Conservation (phyloP, 495 filamentous ascomycete genomes). For the Penicillium macrosclerotiorum region DNA sequence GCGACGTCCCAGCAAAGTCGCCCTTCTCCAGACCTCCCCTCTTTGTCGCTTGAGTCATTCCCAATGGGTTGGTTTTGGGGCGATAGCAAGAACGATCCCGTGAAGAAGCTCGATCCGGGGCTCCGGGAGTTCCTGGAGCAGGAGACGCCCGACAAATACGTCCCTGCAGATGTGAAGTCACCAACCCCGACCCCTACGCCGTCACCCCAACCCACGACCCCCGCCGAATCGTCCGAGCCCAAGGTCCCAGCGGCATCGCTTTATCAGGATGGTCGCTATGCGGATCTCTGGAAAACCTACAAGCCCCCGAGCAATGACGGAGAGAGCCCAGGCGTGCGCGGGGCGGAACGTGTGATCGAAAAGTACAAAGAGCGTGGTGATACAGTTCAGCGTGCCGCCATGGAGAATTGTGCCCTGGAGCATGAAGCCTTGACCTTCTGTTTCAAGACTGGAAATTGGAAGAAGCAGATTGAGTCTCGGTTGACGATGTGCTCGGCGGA, state of each 20-base stretch:
- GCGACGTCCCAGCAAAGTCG: slow-evolving; percentile 15
- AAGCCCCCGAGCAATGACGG: slow-evolving; percentile 56
- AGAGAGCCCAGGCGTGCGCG: slow-evolving; percentile 51
- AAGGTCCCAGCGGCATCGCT: slow-evolving; percentile 58
- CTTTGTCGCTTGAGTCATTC: not conserved
- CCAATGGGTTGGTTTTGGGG: slow-evolving; percentile 71
- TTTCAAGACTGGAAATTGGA: slow-evolving; percentile 62
- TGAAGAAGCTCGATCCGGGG: slow-evolving; percentile 77
- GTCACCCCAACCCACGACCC: slow-evolving; percentile 10
- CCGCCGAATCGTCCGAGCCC: slow-evolving; percentile 33
- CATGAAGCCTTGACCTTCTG: slow-evolving; percentile 73
- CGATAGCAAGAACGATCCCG: slow-evolving; percentile 60
- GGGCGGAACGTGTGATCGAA: slow-evolving; percentile 74
- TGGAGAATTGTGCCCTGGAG: slow-evolving; percentile 92
- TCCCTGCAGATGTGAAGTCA: slow-evolving; percentile 34
- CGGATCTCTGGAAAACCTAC: slow-evolving; percentile 91
- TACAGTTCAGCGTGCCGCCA: slow-evolving; percentile 72
- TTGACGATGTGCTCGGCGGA: slow-evolving; percentile 73
- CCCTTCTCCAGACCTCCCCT: not conserved
- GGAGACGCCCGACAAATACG: slow-evolving; percentile 77
- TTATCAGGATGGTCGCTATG: slow-evolving; percentile 83
- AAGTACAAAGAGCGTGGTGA: slow-evolving; percentile 78
- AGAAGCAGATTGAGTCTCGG: slow-evolving; percentile 43
- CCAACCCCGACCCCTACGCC: slow-evolving; percentile 19
- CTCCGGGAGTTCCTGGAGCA: slow-evolving; percentile 81